A percentile compares a stretch with the other conserved stretches of the same genome.
These are phyloP conservation scores for Inonotus obliquus DNA, from an alignment of 1,284 basidiomycete species.

Conservation along the genomic window DNA sequence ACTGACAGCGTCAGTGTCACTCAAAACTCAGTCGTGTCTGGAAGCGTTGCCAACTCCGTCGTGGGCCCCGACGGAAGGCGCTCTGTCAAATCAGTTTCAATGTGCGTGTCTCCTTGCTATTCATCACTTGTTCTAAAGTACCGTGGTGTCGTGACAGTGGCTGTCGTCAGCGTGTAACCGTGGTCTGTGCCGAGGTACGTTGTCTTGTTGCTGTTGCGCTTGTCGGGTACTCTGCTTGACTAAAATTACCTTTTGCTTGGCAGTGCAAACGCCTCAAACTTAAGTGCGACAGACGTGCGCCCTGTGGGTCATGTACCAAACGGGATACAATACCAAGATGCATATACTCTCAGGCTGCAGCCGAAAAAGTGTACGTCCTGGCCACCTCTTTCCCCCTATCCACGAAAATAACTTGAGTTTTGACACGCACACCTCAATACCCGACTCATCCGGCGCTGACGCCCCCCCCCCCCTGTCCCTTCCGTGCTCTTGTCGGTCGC, in stretches of 20 bases:
- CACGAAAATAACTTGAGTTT: slow-evolving; percentile 1
- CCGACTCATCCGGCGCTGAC: not conserved
- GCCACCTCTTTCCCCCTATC: slow-evolving; percentile 3
- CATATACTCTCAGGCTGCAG: slow-evolving; percentile 72
- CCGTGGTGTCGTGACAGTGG: slow-evolving; percentile 1
- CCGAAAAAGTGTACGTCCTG: slow-evolving; percentile 69
- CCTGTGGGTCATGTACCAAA: slow-evolving; percentile 72
- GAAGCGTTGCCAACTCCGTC: not conserved
- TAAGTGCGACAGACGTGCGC: slow-evolving; percentile 71
- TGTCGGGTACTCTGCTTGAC: slow-evolving; percentile 12
- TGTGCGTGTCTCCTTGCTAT: not conserved
- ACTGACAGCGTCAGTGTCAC: slow-evolving; percentile 1
- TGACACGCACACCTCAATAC: slow-evolving; percentile 1
- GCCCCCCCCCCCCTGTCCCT: slow-evolving; percentile 4
- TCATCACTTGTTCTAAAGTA: not conserved
- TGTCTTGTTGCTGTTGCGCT: slow-evolving; percentile 8
- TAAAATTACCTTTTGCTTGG: slow-evolving; percentile 2
- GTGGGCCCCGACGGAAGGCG: not conserved
- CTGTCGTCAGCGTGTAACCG: slow-evolving; percentile 73
- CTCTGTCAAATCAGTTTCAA: not conserved
- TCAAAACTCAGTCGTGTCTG: not conserved
- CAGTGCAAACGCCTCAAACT: slow-evolving; percentile 81
- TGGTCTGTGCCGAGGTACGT: slow-evolving; percentile 75
- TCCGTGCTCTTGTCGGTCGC: not conserved
- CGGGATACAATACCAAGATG: slow-evolving; percentile 69